phyloP scores from a whole-genome alignment of 2,329 filamentous ascomycete genomes.

The Capronia americana region DNA sequence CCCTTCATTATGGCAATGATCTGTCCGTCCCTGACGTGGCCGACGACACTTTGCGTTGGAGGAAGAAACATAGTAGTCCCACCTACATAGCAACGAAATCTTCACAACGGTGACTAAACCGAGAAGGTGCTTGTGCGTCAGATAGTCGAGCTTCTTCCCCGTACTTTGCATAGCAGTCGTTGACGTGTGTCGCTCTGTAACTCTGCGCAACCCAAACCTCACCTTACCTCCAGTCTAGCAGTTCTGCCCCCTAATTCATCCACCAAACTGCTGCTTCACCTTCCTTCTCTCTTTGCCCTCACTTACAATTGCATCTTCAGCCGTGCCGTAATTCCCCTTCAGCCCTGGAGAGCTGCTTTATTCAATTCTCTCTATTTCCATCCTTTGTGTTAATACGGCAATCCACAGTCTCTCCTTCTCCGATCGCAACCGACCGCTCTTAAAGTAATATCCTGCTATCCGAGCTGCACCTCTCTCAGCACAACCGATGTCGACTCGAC shows the following conservation, averaged over 20 bases:
- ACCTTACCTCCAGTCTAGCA: constrained; percentile 12
- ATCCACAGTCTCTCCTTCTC: constrained; percentile 20
- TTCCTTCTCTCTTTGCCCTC: constrained; percentile 20
- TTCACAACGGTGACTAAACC: constrained; percentile 6
- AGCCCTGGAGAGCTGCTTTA: constrained; percentile 37
- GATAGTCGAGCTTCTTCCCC: constrained; percentile 12
- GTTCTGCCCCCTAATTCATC: constrained; percentile 29
- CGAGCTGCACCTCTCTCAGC: constrained; percentile 15
- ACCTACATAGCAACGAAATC: neutral
- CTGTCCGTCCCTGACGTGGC: neutral
- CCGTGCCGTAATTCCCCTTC: constrained; percentile 30
- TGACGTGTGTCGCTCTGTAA: constrained; percentile 18
- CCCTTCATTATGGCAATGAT: neutral
- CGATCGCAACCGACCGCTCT: constrained; percentile 14
- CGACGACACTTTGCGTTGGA: neutral
- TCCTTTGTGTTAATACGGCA: constrained; percentile 33
- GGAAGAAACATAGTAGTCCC: neutral
- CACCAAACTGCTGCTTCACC: constrained; percentile 20
- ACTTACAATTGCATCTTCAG: constrained; percentile 21
- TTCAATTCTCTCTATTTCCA: constrained; percentile 33
- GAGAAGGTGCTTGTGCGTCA: constrained; percentile 6
- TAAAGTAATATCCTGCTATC: constrained; percentile 31
- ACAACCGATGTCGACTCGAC: neutral
- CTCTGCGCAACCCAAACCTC: constrained; percentile 15
- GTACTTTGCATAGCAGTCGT: constrained; percentile 19